Conservation (phyloP, 495 filamentous ascomycete species). For the Penicillium lagena region DNA sequence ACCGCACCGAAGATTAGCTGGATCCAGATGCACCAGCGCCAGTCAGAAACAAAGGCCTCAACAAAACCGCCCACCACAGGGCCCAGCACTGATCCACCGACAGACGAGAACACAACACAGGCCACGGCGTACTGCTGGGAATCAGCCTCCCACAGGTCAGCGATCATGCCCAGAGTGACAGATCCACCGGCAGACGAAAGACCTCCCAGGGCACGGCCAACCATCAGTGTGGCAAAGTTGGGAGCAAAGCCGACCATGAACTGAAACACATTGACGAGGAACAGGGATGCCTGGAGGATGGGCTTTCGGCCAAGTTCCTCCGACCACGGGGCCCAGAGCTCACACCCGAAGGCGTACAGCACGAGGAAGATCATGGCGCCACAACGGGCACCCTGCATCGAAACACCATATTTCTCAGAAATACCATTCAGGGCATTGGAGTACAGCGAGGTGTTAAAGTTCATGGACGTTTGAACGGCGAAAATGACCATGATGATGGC, state of each 20-base stretch:
- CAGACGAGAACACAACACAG: slow-evolving; percentile 58
- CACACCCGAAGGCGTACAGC: slow-evolving; percentile 58
- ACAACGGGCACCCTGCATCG: slow-evolving; percentile 44
- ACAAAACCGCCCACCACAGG: slow-evolving; percentile 57
- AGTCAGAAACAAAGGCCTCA: slow-evolving; percentile 38
- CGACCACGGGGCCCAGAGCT: slow-evolving; percentile 63
- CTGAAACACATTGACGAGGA: slow-evolving; percentile 55
- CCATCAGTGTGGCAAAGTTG: slow-evolving; percentile 49
- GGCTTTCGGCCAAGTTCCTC: slow-evolving; percentile 55
- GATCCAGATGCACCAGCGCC: slow-evolving; percentile 54
- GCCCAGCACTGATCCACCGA: slow-evolving; percentile 55
- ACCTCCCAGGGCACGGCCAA: slow-evolving; percentile 52
- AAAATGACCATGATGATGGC: slow-evolving; percentile 55
- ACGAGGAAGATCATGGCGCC: slow-evolving; percentile 56
- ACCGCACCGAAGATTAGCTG: slow-evolving; percentile 53
- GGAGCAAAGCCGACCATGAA: slow-evolving; percentile 47
- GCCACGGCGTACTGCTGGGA: slow-evolving; percentile 55
- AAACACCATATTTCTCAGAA: slow-evolving; percentile 40
- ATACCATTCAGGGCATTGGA: slow-evolving; percentile 47
- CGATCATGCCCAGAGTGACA: slow-evolving; percentile 57
- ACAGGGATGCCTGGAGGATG: slow-evolving; percentile 47
- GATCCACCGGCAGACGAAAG: slow-evolving; percentile 56
- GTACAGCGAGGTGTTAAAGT: slow-evolving; percentile 52
- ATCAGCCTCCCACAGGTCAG: slow-evolving; percentile 56
- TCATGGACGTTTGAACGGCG: slow-evolving; percentile 51